Conservation (phyloP, 352 stramenopile species). For the Pythium sukuiense region DNA sequence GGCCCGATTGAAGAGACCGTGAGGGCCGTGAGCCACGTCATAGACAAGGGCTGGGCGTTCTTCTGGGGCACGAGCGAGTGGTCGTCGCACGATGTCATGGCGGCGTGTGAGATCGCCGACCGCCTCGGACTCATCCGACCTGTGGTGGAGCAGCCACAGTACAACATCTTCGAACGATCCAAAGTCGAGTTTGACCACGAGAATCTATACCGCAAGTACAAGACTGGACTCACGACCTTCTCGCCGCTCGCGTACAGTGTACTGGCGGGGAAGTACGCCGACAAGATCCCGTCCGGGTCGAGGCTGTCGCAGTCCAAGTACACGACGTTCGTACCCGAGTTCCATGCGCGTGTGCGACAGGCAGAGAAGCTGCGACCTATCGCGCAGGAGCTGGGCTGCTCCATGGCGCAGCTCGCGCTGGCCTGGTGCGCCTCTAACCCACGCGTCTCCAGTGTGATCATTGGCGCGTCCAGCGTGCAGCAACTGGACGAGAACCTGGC, state of each 20-base stretch:
- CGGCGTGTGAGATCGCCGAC: conserved; percentile 42
- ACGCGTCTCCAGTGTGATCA: conserved; percentile 53
- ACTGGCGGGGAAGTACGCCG: conserved; percentile 65
- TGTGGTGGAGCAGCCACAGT: conserved; percentile 52
- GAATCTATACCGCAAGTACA: conserved; percentile 45
- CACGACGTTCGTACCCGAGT: conserved; percentile 27
- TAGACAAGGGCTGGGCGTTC: conserved; percentile 44
- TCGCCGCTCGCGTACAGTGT: conserved; percentile 42
- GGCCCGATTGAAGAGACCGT: conserved; percentile 42
- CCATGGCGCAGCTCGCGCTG: conserved; percentile 44
- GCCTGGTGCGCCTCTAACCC: conserved; percentile 53
- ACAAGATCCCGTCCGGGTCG: not conserved
- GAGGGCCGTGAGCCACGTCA: conserved; percentile 50
- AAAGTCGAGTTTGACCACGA: conserved; percentile 46
- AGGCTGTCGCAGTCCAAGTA: conserved; percentile 29
- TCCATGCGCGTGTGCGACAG: conserved; percentile 6
- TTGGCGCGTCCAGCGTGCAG: conserved; percentile 39
- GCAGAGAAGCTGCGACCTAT: conserved; percentile 35
- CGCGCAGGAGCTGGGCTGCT: conserved; percentile 41
- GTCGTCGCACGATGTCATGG: conserved; percentile 43
- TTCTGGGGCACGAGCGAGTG: conserved; percentile 59
- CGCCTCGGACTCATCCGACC: conserved; percentile 30
- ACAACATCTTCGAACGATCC: conserved; percentile 52
- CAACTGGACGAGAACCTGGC: conserved; percentile 63
- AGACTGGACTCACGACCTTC: conserved; percentile 46